Base-by-base conservation (phyloP, 2,329 filamentous ascomycete genomes). In the Gnomoniopsis smithogilvyi region DNA sequence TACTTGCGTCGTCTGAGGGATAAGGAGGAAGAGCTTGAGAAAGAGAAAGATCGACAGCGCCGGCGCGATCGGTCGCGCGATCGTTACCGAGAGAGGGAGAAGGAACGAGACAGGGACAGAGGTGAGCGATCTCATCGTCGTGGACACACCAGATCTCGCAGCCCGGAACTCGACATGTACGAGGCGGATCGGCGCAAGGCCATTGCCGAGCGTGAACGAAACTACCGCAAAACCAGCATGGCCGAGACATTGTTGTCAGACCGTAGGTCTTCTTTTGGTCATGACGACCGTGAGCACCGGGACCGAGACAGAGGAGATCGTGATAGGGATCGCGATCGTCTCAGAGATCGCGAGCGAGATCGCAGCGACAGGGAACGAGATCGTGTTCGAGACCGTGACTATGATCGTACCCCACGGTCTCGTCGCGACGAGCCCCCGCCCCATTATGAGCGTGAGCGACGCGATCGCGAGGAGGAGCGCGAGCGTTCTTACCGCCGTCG, bases 101-200 rank as follows among this genome's bases (percentile, higher is more conserved):
- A 57, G 33, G 60, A 60, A 33, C 57, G 60, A 33, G 59, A 58
- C 41, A 56, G 53, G 60, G 86, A 83, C 46, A 77, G 80, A 74
- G 81, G 83, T 78, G 86, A 88, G 74, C 80, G 84, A 76, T 80
- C 82, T 75, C 83, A 87, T 73, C 84, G 85, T 65, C 77, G 78
- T 66, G 79, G 76, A 65, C 83, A 84, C 68, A 62, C 57, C 66
- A 80, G 91, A 67, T 84, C 85, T 67, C 91, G 92, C 67, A 93
- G 89, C 67, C 93, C 92, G n/a, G 95, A 98, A 73, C 85, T 86
- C 60, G 93, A 99, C 76, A 86, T 91, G 21, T 99, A 99, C 73
- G 95, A 98, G 74, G 95, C 93, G 61, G 95, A 99, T 71, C 87
- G 95, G 65, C 89, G 92, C 68, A 95, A 94, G 73, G 94, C 94